phyloP scores from a whole-genome alignment of 495 filamentous ascomycete species.

The Neurospora sp. region DNA sequence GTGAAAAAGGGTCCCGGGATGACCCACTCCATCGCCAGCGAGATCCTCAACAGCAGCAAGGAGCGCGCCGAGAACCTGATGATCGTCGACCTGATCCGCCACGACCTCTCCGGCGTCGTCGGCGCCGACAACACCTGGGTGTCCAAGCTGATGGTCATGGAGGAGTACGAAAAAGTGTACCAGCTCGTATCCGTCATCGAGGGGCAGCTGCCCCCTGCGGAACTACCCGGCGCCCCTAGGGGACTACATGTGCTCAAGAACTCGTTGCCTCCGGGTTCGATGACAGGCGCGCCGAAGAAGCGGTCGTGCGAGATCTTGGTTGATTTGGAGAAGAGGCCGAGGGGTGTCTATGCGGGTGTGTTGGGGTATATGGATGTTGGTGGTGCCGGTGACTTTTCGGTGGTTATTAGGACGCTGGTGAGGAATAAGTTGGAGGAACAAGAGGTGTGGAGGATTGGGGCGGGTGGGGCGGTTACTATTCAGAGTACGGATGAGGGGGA shows the following conservation, averaged over 20 bases:
- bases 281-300: background rate
- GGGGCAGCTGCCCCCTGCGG: background rate
- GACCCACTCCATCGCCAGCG: background rate
- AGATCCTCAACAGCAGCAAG: background rate
- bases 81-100: background rate
- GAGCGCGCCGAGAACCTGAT: background rate
- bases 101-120: background rate
- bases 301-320: background rate
- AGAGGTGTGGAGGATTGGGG: background rate
- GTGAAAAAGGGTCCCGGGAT: background rate
- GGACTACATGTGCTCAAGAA: background rate
- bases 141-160: background rate
- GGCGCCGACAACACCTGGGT: background rate
- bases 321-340: background rate
- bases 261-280: background rate
- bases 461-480: background rate
- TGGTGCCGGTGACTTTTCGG: background rate
- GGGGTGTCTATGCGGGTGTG: background rate
- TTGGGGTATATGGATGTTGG: background rate
- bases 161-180: background rate
- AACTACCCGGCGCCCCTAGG: background rate
- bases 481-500: background rate
- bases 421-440: background rate
- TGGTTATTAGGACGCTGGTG: background rate
- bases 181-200: background rate